A percentile compares a stretch with the other conserved stretches of the same genome.
phyloP scores from a whole-genome alignment of 306 rosid genomes.

The Clitoria ternatea region DNA sequence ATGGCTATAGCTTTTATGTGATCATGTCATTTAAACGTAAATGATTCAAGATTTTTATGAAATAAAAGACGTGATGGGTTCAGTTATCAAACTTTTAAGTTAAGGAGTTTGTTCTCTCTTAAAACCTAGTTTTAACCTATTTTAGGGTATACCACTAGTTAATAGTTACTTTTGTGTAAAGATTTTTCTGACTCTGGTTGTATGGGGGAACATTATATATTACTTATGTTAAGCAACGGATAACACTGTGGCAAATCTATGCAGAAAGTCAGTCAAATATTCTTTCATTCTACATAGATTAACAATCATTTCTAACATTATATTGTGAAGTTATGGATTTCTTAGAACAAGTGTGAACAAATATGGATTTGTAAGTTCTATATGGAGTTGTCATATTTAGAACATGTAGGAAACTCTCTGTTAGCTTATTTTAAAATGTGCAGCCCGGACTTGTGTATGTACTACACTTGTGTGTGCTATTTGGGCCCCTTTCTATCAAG shows the following conservation, averaged over 20 bases:
- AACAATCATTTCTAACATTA: background rate
- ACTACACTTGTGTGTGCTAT: background rate
- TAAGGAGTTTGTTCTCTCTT: background rate
- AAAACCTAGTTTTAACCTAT: background rate
- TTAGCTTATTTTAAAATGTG: background rate
- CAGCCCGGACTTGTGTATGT: background rate
- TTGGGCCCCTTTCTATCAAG: background rate
- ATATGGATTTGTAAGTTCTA: background rate
- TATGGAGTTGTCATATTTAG: background rate
- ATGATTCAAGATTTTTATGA: background rate
- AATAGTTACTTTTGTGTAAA: background rate
- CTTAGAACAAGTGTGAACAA: background rate
- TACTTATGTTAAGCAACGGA: background rate
- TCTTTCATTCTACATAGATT: background rate
- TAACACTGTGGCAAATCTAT: background rate
- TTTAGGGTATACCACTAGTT: background rate
- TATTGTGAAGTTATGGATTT: background rate
- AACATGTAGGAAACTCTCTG: background rate
- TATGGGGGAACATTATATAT: background rate
- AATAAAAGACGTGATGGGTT: background rate
- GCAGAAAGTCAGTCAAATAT: background rate
- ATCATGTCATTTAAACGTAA: background rate
- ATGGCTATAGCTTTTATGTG: slow-evolving; percentile 4
- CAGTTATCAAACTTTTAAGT: background rate
- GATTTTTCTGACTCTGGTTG: background rate